Evolutionary conservation across 805 yeast genomes (phyloP), one percentile per base, ranked within the genome.

Genomic region (Saccharomycopsis sp.): DNA sequence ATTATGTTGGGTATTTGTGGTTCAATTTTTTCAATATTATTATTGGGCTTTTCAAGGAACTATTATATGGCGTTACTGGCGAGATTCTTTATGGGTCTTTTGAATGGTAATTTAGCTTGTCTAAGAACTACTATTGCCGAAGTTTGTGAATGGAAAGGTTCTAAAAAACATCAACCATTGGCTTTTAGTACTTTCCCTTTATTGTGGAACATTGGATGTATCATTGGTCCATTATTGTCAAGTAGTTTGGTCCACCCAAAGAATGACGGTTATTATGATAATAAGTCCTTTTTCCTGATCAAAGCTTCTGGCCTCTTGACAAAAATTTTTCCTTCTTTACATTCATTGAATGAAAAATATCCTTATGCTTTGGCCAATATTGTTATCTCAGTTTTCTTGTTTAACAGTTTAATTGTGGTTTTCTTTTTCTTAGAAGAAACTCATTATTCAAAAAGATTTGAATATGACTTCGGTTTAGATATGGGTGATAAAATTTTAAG

Each of bases 21-120:
- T 9, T 67, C 79, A 1, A 59, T 68, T 4, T n/a, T 62, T 2
- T 62, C 74, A 6, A 54, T 73, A 43, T 42, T 74, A 21, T 38
- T 65, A 3, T 66, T 78, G 48, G 84, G 84, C 1, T 72, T 75
- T 47, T 58, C 78, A 12, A 59, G 55, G 15, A 70, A 66, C 51
- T 73, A 65, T 50, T 67, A 64, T 49, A 61, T 64, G 57, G 82
- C 82, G 0, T 48, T 77, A 3, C 50, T 60, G 12, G 72, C 82
- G 8, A 61, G 83, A 50, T 60, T 69, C 17, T 46, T 67, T 32
- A 67, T 72, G 59, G 85, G 85, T 0, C 56, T 69, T 2, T 56
- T 76, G 31, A 77, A 76, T 51, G 85, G 83, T 5, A 77, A 77
- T 52, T 71, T 75, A 6, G 76, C 78, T 1, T 81, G 77, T n/a